phyloP scores from a whole-genome alignment of 2,329 filamentous ascomycete species.

The Colletotrichum euphorbiae region DNA sequence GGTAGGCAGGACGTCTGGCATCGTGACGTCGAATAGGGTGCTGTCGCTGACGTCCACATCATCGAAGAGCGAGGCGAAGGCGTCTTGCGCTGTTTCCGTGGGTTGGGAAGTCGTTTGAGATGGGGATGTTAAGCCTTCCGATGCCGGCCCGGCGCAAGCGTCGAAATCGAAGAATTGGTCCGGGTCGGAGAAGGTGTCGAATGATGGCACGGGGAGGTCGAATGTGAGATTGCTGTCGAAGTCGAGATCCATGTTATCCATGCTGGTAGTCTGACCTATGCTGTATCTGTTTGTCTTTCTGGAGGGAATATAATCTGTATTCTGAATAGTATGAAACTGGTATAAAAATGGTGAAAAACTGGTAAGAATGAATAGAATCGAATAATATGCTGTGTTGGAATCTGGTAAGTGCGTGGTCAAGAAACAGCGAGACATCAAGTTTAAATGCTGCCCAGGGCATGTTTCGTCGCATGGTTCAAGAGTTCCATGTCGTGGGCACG shows the following conservation, averaged over 20 bases:
- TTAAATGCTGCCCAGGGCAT: neutral
- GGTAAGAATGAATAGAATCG: neutral
- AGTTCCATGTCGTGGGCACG: no score
- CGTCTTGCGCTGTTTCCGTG: neutral
- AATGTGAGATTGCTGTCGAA: neutral
- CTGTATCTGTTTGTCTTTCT: neutral
- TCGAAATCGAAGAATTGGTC: conserved; percentile 23
- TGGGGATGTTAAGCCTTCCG: neutral
- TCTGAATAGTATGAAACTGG: neutral
- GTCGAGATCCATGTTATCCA: neutral
- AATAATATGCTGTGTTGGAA: neutral
- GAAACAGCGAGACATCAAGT: neutral
- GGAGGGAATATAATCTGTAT: no score
- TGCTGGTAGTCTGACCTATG: neutral
- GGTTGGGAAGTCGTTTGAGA: neutral
- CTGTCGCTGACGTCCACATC: neutral
- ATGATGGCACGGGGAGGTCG: neutral
- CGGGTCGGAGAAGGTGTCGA: neutral
- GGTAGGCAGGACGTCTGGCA: neutral
- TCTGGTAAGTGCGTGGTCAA: neutral
- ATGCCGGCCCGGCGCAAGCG: conserved; percentile 21
- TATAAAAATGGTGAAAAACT: neutral
- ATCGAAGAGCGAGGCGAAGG: conserved; percentile 5
- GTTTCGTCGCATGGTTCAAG: neutral
- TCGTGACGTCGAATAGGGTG: neutral